Evolutionary conservation across 2,329 filamentous ascomycete species (phyloP).

Genomic region (Trichoderma cornu-damae): DNA sequence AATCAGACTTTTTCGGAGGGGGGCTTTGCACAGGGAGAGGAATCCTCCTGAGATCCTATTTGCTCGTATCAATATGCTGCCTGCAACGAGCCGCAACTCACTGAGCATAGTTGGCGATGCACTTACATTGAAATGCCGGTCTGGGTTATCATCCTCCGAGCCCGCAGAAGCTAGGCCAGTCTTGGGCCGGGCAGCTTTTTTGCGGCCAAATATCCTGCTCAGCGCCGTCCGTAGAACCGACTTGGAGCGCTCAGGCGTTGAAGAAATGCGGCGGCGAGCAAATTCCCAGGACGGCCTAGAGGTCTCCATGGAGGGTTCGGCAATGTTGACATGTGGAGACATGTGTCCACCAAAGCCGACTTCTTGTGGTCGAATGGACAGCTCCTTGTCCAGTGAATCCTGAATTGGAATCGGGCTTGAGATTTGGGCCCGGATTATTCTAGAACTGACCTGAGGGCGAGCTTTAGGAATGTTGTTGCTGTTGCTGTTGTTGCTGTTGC

Average conservation of each 20-base stretch:
- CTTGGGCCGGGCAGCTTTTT: conserved; percentile 41
- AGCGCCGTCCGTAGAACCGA: conserved; percentile 53
- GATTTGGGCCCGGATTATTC: conserved; percentile 55
- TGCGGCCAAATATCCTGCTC: conserved; percentile 54
- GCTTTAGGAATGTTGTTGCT: not conserved
- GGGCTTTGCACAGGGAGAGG: conserved; percentile 32
- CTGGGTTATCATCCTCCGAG: not conserved
- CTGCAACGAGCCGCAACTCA: no score
- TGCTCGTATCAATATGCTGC: conserved; percentile 17
- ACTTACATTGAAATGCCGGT: conserved; percentile 48
- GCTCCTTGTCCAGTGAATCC: conserved; percentile 47
- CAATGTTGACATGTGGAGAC: not conserved
- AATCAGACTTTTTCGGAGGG: conserved; percentile 51
- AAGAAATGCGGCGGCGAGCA: conserved; percentile 6
- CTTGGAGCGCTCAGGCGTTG: conserved; percentile 31
- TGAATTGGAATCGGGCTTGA: conserved; percentile 56
- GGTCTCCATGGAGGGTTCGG: not conserved
- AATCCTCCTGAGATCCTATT: conserved; percentile 36
- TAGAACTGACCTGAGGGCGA: conserved; percentile 19
- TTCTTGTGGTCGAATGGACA: conserved; percentile 37
- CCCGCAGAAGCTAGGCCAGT: conserved; percentile 1
- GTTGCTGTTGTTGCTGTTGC: no score
- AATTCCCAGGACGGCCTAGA: not conserved
- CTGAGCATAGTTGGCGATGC: not conserved
- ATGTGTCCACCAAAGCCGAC: not conserved